A percentile compares a stretch with the other conserved stretches of the same genome.
Conservation (phyloP, 2,329 filamentous ascomycete genomes). For the Colletotrichum tropicicola region DNA sequence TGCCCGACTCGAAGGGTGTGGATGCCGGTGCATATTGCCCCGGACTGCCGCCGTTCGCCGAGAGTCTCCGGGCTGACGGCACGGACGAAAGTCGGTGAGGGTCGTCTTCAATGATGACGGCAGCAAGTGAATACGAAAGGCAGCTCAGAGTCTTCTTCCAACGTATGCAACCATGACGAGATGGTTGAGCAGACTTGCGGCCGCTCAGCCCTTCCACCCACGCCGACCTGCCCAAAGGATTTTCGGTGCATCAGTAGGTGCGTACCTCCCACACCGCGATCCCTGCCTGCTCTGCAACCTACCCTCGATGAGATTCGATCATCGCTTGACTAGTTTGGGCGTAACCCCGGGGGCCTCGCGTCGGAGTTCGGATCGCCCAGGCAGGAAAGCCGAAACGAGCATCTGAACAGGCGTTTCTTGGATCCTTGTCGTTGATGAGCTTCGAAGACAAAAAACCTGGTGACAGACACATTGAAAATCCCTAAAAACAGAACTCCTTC, state of each 20-base stretch:
- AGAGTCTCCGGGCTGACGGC: background rate
- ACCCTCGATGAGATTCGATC: slow-evolving; percentile 20
- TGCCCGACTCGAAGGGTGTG: background rate
- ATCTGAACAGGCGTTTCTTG: background rate
- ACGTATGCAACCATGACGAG: background rate
- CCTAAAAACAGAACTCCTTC: too few relatives aligned
- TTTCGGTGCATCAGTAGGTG: slow-evolving; percentile 16
- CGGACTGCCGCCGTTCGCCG: background rate
- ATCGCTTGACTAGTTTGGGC: background rate
- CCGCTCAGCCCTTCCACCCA: slow-evolving; percentile 4
- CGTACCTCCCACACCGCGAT: background rate
- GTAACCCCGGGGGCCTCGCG: background rate
- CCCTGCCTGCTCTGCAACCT: slow-evolving; percentile 5
- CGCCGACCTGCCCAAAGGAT: slow-evolving; percentile 19
- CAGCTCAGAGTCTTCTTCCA: background rate
- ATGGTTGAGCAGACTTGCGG: background rate
- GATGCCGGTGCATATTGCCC: background rate
- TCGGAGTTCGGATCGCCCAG: background rate
- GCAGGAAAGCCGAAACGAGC: slow-evolving; percentile 1
- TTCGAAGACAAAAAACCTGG: too few relatives aligned
- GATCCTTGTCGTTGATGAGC: background rate
- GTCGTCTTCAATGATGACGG: background rate
- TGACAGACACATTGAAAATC: too few relatives aligned
- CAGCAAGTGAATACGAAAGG: background rate
- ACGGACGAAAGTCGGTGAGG: background rate